Base-by-base conservation (phyloP, 148 eudicot genomes). In the Fagopyrum homotropicum region DNA sequence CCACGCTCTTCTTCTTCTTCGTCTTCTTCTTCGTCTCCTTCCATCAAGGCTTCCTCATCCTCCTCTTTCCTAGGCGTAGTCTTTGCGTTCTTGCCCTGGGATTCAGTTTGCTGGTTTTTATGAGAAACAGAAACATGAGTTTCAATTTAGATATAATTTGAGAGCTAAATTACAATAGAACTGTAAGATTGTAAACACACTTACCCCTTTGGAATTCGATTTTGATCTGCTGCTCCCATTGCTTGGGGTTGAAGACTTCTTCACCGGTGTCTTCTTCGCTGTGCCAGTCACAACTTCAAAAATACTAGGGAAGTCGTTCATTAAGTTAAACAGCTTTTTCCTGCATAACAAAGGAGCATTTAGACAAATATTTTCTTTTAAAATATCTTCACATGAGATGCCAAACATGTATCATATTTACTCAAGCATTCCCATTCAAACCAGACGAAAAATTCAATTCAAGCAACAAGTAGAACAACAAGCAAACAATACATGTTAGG, bases 1-100 rank as follows among this genome's bases (percentile, higher is more conserved):
- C 92, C 97, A 35, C 84, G 86, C 72, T 91, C 98, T 8, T 88
- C 98, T 2, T 90, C 98, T 0, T 86, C 98, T 69, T 89, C 98
- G 6, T 88, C 98, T 69, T 89, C 98, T 8, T 88, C 98, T 2
- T 90, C 98, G 0, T 86, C 98, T 69, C 88, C 98, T 16, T 88
- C 96, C 12, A 87, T 90, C 30, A 83, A 50, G 16, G 76, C 90
- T 26, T 78, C 83, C 26, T 84, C 89, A 4, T 85, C 85, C 72
- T 81, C 81, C 16, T 83, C 87, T 69, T 75, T 83, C 45, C 22
- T 50, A 69, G 78, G 73, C 22, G 73, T 47, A 9, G 86, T 29
- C 79, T 86, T 89, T n/a, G 90, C 51, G 45, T 72, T 60, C 78
- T 90, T 92, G 35, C 70, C 86, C 85, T 83, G 89, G 70, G 86